Evolutionary conservation across 1,284 basidiomycete species (phyloP).

Genomic region (Apiotrichum brassicae): DNA sequence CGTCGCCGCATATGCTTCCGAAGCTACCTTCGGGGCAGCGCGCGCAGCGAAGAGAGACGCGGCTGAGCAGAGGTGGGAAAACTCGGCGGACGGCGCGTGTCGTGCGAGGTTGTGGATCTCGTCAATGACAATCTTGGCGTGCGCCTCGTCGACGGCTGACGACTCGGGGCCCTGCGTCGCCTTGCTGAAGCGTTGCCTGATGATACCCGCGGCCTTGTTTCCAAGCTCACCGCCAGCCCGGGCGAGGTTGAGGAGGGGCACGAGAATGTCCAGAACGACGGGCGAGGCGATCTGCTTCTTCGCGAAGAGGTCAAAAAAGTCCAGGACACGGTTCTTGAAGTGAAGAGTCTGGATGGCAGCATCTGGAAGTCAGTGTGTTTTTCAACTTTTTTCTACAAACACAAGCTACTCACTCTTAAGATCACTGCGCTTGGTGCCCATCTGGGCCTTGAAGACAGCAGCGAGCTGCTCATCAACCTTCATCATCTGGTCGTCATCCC

Average conservation of each 20-base stretch:
- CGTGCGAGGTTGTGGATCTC: constrained; percentile 70
- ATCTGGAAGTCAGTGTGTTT: constrained; percentile 19
- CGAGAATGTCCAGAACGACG: constrained; percentile 60
- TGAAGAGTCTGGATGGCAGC: constrained; percentile 64
- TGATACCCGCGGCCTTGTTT: constrained; percentile 73
- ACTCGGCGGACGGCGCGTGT: constrained; percentile 57
- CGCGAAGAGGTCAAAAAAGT: constrained; percentile 78
- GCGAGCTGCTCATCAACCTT: constrained; percentile 89
- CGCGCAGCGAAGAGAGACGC: constrained; percentile 68
- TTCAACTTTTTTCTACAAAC: not conserved
- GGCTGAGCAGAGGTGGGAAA: constrained; percentile 62
- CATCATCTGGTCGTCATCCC: constrained; percentile 98
- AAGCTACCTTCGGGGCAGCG: constrained; percentile 47
- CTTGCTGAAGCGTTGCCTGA: constrained; percentile 70
- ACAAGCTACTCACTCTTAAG: constrained; percentile 6
- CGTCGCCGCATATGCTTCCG: constrained; percentile 58
- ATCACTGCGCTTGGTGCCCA: constrained; percentile 47
- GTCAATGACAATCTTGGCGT: constrained; percentile 52
- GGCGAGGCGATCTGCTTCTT: constrained; percentile 67
- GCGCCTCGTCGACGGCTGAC: constrained; percentile 48
- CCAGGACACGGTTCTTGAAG: constrained; percentile 91
- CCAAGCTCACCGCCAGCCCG: constrained; percentile 63
- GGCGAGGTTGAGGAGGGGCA: constrained; percentile 70
- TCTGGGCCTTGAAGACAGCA: constrained; percentile 69
- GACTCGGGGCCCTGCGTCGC: constrained; percentile 45